Evolutionary conservation across 2,329 filamentous ascomycete species (phyloP).

Genomic region (Fusarium torulosum): DNA sequence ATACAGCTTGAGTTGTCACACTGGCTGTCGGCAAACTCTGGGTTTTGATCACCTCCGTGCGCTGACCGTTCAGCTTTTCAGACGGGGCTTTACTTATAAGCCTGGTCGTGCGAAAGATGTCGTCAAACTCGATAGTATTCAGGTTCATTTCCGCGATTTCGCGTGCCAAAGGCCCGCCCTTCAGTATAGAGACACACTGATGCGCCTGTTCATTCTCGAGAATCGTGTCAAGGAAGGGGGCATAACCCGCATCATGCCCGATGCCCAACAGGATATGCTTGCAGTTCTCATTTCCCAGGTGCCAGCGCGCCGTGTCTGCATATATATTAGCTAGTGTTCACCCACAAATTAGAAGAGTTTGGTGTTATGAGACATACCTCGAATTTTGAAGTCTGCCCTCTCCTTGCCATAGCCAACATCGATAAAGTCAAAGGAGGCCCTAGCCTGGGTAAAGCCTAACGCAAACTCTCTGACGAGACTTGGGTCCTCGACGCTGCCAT

Average conservation of each 20-base stretch:
- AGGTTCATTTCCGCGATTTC: conserved; percentile 63
- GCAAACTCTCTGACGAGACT: conserved; percentile 68
- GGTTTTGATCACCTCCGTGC: conserved; percentile 5
- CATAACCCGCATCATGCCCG: conserved; percentile 72
- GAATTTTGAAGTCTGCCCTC: conserved; percentile 70
- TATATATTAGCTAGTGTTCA: conserved; percentile 19
- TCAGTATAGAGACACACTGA: conserved; percentile 65
- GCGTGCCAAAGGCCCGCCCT: conserved; percentile 64
- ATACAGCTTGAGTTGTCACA: conserved; percentile 29
- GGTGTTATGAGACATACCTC: conserved; percentile 57
- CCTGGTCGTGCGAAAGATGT: conserved; percentile 68
- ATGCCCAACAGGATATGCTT: conserved; percentile 71
- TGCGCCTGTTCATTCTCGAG: conserved; percentile 59
- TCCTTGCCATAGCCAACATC: conserved; percentile 72
- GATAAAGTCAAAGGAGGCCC: conserved; percentile 72
- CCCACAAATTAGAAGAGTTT: not conserved
- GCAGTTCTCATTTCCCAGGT: conserved; percentile 72
- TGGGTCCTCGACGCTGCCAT: conserved; percentile 60
- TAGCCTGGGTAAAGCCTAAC: conserved; percentile 70
- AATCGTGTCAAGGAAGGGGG: conserved; percentile 69
- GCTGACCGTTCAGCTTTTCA: conserved; percentile 7
- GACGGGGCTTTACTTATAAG: conserved; percentile 50
- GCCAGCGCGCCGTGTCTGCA: conserved; percentile 65
- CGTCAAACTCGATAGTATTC: conserved; percentile 60
- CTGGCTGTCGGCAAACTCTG: conserved; percentile 24